phyloP scores from a whole-genome alignment of 2,329 filamentous ascomycete genomes.

The Penicillium brevicompactum region DNA sequence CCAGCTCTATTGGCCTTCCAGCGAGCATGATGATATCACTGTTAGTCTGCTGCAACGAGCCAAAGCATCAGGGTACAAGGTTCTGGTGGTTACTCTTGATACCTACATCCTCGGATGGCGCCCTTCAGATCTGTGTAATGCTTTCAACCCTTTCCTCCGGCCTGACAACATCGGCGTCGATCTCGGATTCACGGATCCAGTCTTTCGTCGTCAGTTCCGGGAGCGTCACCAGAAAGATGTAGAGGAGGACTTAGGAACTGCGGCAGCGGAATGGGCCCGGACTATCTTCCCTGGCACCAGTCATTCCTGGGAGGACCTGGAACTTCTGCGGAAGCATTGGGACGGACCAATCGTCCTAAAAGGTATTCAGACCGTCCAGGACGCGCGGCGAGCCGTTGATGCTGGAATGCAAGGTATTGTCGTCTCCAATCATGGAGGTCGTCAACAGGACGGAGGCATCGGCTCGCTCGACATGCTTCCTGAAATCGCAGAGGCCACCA shows the following conservation, averaged over 20 bases:
- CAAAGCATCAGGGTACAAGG: slow-evolving; percentile 61
- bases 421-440: slow-evolving; percentile 53
- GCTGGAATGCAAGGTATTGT: slow-evolving; percentile 51
- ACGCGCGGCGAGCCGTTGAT: slow-evolving; percentile 48
- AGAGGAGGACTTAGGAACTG: slow-evolving; percentile 51
- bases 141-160: slow-evolving; percentile 46
- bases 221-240: slow-evolving; percentile 52
- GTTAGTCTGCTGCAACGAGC: slow-evolving; percentile 63
- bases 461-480: slow-evolving; percentile 53
- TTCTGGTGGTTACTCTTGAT: slow-evolving; percentile 71
- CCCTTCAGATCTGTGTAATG: slow-evolving; percentile 64
- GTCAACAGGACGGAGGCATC: slow-evolving; percentile 51
- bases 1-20: slow-evolving; percentile 71
- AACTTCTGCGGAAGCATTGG: slow-evolving; percentile 60
- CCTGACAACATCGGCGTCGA: slow-evolving; percentile 53
- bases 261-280: slow-evolving; percentile 54
- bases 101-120: slow-evolving; percentile 70
- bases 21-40: slow-evolving; percentile 63
- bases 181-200: slow-evolving; percentile 66
- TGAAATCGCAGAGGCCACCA: slow-evolving; percentile 53
- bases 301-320: slow-evolving; percentile 63
- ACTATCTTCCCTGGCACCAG: slow-evolving; percentile 56
- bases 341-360: slow-evolving; percentile 64
- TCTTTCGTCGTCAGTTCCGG: slow-evolving; percentile 60
- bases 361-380: slow-evolving; percentile 52